Conservation (phyloP, 2,329 filamentous ascomycete genomes). For the Sporothrix dimorphospora region DNA sequence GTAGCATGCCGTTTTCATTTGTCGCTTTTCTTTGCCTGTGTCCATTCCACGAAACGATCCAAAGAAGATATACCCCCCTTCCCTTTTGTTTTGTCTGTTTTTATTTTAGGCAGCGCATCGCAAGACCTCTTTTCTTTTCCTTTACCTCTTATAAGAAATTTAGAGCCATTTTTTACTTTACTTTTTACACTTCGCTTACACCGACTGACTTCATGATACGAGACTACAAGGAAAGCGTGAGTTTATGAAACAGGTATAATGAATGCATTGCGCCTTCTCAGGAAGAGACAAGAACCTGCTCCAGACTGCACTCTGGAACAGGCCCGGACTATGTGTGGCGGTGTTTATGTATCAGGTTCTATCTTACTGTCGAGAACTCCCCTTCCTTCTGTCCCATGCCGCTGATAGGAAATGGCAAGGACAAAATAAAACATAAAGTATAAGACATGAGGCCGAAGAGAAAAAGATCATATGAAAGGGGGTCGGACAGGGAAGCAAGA, state of each 20-base stretch:
- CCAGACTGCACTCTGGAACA: slow-evolving; percentile 30
- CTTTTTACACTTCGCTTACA: background rate
- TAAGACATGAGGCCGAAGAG: slow-evolving; percentile 16
- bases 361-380: slow-evolving; percentile 9
- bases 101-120: background rate
- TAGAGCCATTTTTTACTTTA: too few relatives aligned
- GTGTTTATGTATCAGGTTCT: slow-evolving; percentile 7
- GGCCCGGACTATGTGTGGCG: background rate
- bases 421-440: slow-evolving; percentile 3
- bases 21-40: background rate
- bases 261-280: background rate
- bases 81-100: background rate
- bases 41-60: background rate
- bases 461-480: background rate
- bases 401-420: background rate
- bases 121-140: background rate
- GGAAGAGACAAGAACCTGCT: background rate
- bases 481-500: background rate
- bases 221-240: background rate
- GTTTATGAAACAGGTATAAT: background rate
- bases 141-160: too few relatives aligned
- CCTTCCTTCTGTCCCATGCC: background rate
- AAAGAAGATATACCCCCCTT: slow-evolving; percentile 24
- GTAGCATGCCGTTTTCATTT: background rate
- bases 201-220: background rate